phyloP scores from a whole-genome alignment of 768 basidiomycete species.

The Rhodotorula sphaerocarpa region DNA sequence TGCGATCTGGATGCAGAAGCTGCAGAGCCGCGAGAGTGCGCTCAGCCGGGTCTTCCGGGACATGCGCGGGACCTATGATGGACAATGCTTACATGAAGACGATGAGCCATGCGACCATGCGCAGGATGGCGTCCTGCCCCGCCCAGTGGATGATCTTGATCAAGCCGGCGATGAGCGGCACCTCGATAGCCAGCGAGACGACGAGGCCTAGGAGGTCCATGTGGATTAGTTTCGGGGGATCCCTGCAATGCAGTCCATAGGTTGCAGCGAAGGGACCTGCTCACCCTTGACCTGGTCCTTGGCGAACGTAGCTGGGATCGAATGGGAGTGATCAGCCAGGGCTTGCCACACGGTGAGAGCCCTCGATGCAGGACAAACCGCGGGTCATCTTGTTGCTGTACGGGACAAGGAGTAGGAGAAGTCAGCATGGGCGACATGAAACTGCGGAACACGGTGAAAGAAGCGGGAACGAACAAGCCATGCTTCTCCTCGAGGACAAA shows the following conservation, averaged over 20 bases:
- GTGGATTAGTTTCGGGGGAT: too few species aligned
- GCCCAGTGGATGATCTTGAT: conserved; percentile 87
- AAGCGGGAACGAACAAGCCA: conserved; percentile 49
- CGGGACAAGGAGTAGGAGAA: not conserved
- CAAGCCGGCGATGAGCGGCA: conserved; percentile 79
- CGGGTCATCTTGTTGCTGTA: conserved; percentile 70
- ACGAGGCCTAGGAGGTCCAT: too few species aligned
- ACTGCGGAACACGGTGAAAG: too few species aligned
- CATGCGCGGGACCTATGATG: not conserved
- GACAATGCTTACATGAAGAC: conserved; percentile 64
- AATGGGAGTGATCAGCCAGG: too few species aligned
- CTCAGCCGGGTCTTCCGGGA: conserved; percentile 6
- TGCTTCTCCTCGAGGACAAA: conserved; percentile 92
- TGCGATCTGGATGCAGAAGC: conserved; percentile 65
- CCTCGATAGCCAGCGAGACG: conserved; percentile 54
- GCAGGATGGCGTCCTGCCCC: conserved; percentile 46
- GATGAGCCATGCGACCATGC: conserved; percentile 76
- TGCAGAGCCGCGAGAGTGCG: not conserved
- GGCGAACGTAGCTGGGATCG: conserved; percentile 56
- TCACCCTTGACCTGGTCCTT: conserved; percentile 63
- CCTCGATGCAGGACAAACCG: not conserved
- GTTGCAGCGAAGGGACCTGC: conserved; percentile 48
- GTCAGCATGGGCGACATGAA: not conserved
- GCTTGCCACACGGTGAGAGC: too few species aligned
- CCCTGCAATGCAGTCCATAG: not conserved